phyloP scores from a whole-genome alignment of 495 filamentous ascomycete species.

The Neurospora sp. region DNA sequence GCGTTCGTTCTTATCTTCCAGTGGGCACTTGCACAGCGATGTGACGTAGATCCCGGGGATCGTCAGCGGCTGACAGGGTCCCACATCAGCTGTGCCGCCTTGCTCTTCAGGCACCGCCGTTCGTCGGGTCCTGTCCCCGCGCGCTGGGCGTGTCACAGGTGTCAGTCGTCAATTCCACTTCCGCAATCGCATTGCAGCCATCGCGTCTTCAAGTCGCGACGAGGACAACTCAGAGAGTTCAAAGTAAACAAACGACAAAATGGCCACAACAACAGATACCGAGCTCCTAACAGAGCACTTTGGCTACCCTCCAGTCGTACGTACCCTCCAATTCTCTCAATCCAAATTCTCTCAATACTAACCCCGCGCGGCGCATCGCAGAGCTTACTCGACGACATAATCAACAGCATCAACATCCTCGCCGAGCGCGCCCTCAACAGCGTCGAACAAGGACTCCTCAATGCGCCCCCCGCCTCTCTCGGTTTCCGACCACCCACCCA shows the following conservation, averaged over 20 bases:
- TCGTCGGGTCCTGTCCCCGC: background rate
- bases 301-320: constrained; percentile 82
- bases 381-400: constrained; percentile 93
- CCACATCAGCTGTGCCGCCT: constrained; percentile 3
- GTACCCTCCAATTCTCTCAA: constrained; percentile 14
- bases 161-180: background rate
- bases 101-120: constrained; percentile 15
- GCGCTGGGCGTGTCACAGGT: background rate
- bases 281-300: constrained; percentile 93
- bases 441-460: constrained; percentile 69
- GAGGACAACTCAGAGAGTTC: background rate
- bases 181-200: constrained; percentile 1
- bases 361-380: constrained; percentile 21
- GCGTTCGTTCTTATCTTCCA: background rate
- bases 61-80: background rate
- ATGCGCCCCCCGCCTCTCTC: constrained; percentile 57
- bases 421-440: constrained; percentile 75
- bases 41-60: constrained; percentile 1
- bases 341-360: background rate
- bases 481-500: constrained; percentile 51
- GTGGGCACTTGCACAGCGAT: constrained; percentile 1
- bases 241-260: constrained; percentile 7
- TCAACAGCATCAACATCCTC: constrained; percentile 88
- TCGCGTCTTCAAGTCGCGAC: constrained; percentile 2
- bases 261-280: constrained; percentile 31